A percentile compares a stretch with the other conserved stretches of the same genome.
Conservation (phyloP, 106 monocot species). For the Allium sativum region DNA sequence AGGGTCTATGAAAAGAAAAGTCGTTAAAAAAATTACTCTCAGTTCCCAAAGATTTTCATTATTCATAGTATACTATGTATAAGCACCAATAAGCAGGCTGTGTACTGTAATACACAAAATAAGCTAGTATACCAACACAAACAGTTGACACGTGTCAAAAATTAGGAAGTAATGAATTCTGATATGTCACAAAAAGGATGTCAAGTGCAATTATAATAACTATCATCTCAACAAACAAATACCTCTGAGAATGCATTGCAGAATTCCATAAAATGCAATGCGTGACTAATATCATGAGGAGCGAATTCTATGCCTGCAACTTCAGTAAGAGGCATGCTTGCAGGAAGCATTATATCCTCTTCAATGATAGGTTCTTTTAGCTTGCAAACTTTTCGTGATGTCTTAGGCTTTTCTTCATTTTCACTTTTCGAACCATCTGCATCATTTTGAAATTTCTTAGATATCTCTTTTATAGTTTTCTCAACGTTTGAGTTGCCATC, state of each 20-base stretch:
- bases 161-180: too few relatives aligned
- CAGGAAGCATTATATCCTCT: constrained; percentile 22
- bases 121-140: too few relatives aligned
- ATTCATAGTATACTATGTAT: too few relatives aligned
- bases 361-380: not conserved
- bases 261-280: constrained; percentile 61
- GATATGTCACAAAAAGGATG: too few relatives aligned
- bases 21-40: not conserved
- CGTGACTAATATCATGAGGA: constrained; percentile 33
- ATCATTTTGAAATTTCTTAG: not conserved
- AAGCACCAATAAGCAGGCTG: too few relatives aligned
- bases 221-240: not conserved
- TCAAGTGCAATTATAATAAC: too few relatives aligned
- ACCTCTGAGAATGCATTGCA: constrained; percentile 63
- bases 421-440: not conserved
- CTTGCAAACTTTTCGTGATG: constrained; percentile 1
- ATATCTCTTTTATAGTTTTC: not conserved
- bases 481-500: not conserved
- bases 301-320: constrained; percentile 30
- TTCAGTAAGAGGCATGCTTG: constrained; percentile 18
- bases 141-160: too few relatives aligned
- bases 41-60: too few relatives aligned
- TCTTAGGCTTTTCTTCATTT: not conserved
- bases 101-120: too few relatives aligned
- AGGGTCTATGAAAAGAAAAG: constrained; percentile 28